These are phyloP conservation scores for Phaeosphaeriaceae sp. DNA, from an alignment of 2,329 filamentous ascomycete species.

Conservation along the genomic window DNA sequence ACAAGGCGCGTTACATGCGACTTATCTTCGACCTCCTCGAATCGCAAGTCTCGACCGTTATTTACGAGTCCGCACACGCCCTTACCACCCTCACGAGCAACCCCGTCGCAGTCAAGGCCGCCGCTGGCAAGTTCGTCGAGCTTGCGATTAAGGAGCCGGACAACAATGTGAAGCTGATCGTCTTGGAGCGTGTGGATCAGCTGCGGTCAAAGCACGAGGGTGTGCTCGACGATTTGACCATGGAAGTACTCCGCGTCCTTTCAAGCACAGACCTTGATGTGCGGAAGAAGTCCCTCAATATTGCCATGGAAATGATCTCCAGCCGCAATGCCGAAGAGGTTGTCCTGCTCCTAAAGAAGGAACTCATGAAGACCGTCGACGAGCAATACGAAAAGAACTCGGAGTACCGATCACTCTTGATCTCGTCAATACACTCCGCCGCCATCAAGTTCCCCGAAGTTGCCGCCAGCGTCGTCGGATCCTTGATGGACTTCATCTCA, in stretches of 20 bases:
- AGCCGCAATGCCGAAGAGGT: constrained; percentile 99
- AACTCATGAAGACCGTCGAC: constrained; percentile 95
- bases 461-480: constrained; percentile 91
- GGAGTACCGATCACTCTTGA: constrained; percentile 78
- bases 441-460: constrained; percentile 99
- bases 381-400: constrained; percentile 91
- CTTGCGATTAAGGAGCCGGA: constrained; percentile 96
- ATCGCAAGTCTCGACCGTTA: constrained; percentile 89
- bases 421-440: constrained; percentile 97
- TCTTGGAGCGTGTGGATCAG: constrained; percentile 91
- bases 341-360: constrained; percentile 94
- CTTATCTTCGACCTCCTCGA: constrained; percentile 97
- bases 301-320: constrained; percentile 96
- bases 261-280: constrained; percentile 97
- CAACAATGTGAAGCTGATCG: constrained; percentile 99
- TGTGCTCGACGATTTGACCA: constrained; percentile 89
- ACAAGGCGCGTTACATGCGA: constrained; percentile 93
- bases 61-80: constrained; percentile 96
- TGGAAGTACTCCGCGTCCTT: constrained; percentile 95
- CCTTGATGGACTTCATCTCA: constrained; percentile 98
- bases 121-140: constrained; percentile 94
- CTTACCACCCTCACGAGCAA: constrained; percentile 94
- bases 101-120: constrained; percentile 96
- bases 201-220: constrained; percentile 88
- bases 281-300: constrained; percentile 84